Evolutionary conservation across 306 rosid genomes (phyloP), one percentile per base, ranked within the genome.

Genomic region (Argentina anserina): DNA sequence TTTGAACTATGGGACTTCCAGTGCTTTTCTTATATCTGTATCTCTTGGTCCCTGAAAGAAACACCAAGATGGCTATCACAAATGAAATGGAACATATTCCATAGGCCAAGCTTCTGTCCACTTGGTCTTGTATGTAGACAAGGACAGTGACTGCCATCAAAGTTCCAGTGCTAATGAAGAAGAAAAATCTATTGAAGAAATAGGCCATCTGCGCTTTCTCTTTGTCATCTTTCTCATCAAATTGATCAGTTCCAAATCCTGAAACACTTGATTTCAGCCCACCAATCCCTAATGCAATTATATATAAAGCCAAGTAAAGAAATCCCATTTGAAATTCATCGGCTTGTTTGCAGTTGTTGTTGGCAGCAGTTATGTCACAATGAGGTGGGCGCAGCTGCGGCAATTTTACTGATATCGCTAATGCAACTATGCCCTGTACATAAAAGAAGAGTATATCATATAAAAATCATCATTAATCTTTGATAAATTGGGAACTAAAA

Each of bases 191-290:
- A 70, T 87, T 87, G 84, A 90, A 93, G 90, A 93, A 93, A 79
- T 47, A 90, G 53, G 87, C 84, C 91, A 87, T 91, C 42, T 93
- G 90, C 41, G 96, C 86, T 67, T 89, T 87, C 84, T 93, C 98
- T 75, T 82, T 88, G 77, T 86, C 96, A 79, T 90, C 92, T 72
- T 86, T 90, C 64, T 89, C 96, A 12, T 93, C 96, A 39, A 93
- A 93, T 62, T 93, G 97, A 70, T 93, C 98, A 0, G 90, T 84
- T 12, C 98, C 98, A 60, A 93, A 93, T 21, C 98, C 98, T 2
- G 97, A 93, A 47, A 91, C 85, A 69, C 98, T 93, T n/a, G 98
- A 93, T 71, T 93, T 93, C 8, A 91, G 80, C 63, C 98, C 98
- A 6, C 98, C 97, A 0, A 89, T 91, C 53, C 97, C 98, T 29